These are phyloP conservation scores for Colletotrichum lindemuthianum DNA, from an alignment of 2,329 filamentous ascomycete genomes.

Conservation along the genomic window DNA sequence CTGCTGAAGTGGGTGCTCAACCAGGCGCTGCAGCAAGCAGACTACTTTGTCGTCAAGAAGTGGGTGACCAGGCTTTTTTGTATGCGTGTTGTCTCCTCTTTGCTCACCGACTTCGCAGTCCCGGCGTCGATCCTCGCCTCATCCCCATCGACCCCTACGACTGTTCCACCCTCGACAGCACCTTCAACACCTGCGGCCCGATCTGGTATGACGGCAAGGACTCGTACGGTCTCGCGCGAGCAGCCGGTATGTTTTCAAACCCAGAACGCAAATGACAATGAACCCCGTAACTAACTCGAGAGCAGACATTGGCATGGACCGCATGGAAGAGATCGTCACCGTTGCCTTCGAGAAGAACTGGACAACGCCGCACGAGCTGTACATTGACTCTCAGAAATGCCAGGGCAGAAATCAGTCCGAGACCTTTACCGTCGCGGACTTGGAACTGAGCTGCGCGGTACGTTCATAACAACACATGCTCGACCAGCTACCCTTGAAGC, in stretches of 20 bases:
- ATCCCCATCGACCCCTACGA: slow-evolving; percentile 18
- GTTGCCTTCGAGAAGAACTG: slow-evolving; percentile 19
- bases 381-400: slow-evolving; percentile 16
- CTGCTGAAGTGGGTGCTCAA: slow-evolving; percentile 12
- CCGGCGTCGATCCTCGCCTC: slow-evolving; percentile 11
- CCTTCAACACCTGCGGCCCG: slow-evolving; percentile 11
- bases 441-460: not conserved
- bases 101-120: not conserved
- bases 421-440: not conserved
- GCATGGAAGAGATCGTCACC: slow-evolving; percentile 2
- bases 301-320: slow-evolving; percentile 19
- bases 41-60: slow-evolving; percentile 25
- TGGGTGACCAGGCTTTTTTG: not conserved
- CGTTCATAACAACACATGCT: too few relatives aligned
- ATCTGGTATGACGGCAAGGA: slow-evolving; percentile 27
- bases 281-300: not conserved
- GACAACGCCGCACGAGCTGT: slow-evolving; percentile 21
- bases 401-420: slow-evolving; percentile 2
- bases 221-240: slow-evolving; percentile 17
- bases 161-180: not conserved
- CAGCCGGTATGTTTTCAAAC: not conserved
- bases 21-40: slow-evolving; percentile 5
- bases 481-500: too few relatives aligned
- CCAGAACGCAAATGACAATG: too few relatives aligned
- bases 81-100: too few relatives aligned